Evolutionary conservation across 805 yeast genomes (phyloP).

Genomic region (Schizosaccharomyces japonicus): DNA sequence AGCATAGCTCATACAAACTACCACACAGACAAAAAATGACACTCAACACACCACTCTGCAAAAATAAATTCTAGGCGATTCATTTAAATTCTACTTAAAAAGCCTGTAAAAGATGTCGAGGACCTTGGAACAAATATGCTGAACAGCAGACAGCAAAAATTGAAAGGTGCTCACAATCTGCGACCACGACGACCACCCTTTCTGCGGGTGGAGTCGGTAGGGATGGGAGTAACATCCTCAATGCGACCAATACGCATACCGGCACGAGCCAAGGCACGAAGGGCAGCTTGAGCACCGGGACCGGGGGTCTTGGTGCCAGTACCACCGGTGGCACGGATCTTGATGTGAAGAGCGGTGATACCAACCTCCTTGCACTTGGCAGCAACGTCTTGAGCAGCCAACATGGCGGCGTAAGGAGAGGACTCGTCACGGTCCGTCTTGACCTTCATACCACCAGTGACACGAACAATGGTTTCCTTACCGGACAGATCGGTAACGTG

Average conservation of each 20-base stretch:
- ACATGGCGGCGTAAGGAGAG: slow-evolving; percentile 99
- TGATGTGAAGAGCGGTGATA: slow-evolving; percentile 96
- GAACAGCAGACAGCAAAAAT: slow-evolving; percentile 1
- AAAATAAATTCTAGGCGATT: neutral
- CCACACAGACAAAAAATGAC: too few relatives aligned
- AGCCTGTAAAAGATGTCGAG: neutral
- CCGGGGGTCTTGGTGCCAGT: slow-evolving; percentile 95
- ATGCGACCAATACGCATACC: slow-evolving; percentile 99
- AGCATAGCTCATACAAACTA: too few relatives aligned
- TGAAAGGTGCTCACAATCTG: slow-evolving; percentile 43
- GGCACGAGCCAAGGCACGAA: slow-evolving; percentile 95
- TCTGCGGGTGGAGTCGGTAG: slow-evolving; percentile 97
- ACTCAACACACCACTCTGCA: too few relatives aligned
- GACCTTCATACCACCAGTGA: slow-evolving; percentile 99
- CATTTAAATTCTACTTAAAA: neutral
- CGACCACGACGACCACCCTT: slow-evolving; percentile 99
- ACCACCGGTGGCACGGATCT: slow-evolving; percentile 99
- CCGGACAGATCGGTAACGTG: slow-evolving; percentile 97
- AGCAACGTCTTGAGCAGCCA: slow-evolving; percentile 99
- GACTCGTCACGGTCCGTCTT: slow-evolving; percentile 99
- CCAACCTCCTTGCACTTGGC: slow-evolving; percentile 98
- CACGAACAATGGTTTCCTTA: slow-evolving; percentile 98
- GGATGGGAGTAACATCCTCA: slow-evolving; percentile 99
- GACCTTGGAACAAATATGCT: slow-evolving; percentile 4
- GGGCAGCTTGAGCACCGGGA: slow-evolving; percentile 91